Base-by-base conservation (phyloP, 202 grass and related monocot species). In the Dendrocalamus latiflorus region DNA sequence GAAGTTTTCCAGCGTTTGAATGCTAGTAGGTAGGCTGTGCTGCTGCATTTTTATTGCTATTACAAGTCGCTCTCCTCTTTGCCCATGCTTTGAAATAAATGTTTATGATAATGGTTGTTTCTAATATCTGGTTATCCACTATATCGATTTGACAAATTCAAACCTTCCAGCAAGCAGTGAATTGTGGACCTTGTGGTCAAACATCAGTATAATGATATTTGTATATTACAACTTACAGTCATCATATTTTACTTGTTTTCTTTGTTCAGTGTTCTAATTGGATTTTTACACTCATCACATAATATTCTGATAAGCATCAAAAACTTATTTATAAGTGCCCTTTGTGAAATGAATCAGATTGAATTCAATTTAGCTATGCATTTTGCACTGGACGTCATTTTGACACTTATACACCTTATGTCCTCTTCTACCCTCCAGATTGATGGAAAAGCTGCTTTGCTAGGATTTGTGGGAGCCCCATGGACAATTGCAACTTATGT, bases 401-500 rank as follows among this genome's bases (percentile, higher is more conserved):
- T 44, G 50, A 83, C 63, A 20, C 87, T 89, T 68, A 82, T 77
- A 55, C 71, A 59, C 48, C 55, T 78, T 18, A 6, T 83, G 79
- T 65, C 17, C 80, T 75, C 74, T 11, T 91, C 6, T 59, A 63
- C 79, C 65, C 82, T 77, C 20, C 90, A 98, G 95, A 92, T 98
- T 71, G 87, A 89, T 73, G 86, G 90, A 69, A 86, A 90, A 83
- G 91, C 91, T 68, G 91, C 95, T 70, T 89, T 98, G 71, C 87
- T 98, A 87, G 95, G 95, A 87, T 98, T 98, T 85, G 95, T 98
- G 39, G 95, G 95, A 25, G 95, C 83, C 21, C 95, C 95, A 85
- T 98, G 95, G 95, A 98, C 95, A 77, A 95, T 98, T 83, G 95
- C 92, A 83, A 98, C 95, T 79, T 98, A 98, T 73, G 88, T 95